Base-by-base conservation (phyloP, 139 green algal species). In the Closterium sp. region DNA sequence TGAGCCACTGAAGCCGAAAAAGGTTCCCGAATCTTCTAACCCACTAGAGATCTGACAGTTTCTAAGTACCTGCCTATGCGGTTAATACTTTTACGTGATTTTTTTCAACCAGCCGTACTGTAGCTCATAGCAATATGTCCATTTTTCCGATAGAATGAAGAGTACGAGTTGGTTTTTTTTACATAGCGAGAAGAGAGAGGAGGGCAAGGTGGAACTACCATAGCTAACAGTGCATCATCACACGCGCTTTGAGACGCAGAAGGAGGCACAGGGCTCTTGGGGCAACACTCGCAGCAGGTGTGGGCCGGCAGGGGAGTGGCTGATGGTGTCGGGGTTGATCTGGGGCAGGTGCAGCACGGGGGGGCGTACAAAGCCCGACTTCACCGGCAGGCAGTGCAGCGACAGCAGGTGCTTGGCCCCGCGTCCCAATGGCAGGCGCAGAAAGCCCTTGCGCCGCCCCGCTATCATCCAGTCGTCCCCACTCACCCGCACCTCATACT, bases 231-330 rank as follows among this genome's bases (percentile, higher is more conserved):
- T 50, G 38, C 38, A 50, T 45, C 9, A 13, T 45, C 88, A 93
- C 17, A 93, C 85, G 9, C 29, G 79, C 21, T 93, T 93, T 30
- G 90, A 85, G 79, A 93, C 85, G 13, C 91, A 93, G 86, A 88
- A 90, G 34, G 91, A 87, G 17, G 86, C n/a, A 42, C 91, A 89
- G 22, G 86, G 86, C n/a, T 29, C 42, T 4, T 89, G 79, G 10
- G 91, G 91, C 22, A 91, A 17, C 42, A 93, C 91, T 38, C 91
- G 91, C 28, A 93, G 17, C 24, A 93, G 91, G 28, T 93, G 91
- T 10, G 87, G 91, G 13, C 86, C 87, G 27, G 91, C 86, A 21
- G 91, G 91, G 30, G n/a, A 91, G 91, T 93, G 91, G 13, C 24
- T 73, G 31, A 93, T 86, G 5, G 31, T 21, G 31, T 19, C 91